Base-by-base conservation (phyloP, 2,329 filamentous ascomycete genomes). In the Colletotrichum neosansevieriae region DNA sequence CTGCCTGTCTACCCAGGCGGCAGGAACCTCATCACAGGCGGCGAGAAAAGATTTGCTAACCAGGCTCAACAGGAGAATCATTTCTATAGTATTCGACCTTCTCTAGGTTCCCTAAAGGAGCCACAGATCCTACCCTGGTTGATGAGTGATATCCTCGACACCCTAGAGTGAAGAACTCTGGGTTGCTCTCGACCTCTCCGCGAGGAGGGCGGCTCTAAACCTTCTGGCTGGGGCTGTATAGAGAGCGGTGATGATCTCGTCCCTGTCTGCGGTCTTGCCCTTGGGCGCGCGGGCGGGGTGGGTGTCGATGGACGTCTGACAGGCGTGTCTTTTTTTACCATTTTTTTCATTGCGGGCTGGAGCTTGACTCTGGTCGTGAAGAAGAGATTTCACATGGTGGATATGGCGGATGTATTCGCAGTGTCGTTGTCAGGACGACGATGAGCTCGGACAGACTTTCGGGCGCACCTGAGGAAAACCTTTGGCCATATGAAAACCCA, bases 31-130 rank as follows among this genome's bases (percentile, higher is more conserved):
- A 13, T 13, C 10, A 7, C 50, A 1, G 12, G 6, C 17, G 42
- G 10, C 29, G 29, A 4, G 74, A 76, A 73, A 76, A 72, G 66
- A n/a, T 54, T 54, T 13, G 40, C 70, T 72, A 64, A 72, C 64
- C 70, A 62, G 66, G 38, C 44, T 73, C 72, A 3, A 72, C 79
- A 85, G 79, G 82, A 94, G 92, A 94, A 95, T 95, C 93, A 93
- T 93, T 97, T 97, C 92, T 97, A 94, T 94, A 97, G 94, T 94
- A 91, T 87, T 93, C 90, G 90, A 94, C 92, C 88, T 86, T 87
- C 90, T 93, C 92, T 96, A 91, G 93, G 90, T 91, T 95, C 89
- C 89, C 89, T 88, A 94, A 88, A 92, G 86, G 87, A 97, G 94
- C 92, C 89, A 94, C 92, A 95, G 91, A 94, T 88, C 89, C 89